These are phyloP conservation scores for Hsuehochloa calcarea DNA, from an alignment of 176 grass and related monocot species.

Conservation along the genomic window DNA sequence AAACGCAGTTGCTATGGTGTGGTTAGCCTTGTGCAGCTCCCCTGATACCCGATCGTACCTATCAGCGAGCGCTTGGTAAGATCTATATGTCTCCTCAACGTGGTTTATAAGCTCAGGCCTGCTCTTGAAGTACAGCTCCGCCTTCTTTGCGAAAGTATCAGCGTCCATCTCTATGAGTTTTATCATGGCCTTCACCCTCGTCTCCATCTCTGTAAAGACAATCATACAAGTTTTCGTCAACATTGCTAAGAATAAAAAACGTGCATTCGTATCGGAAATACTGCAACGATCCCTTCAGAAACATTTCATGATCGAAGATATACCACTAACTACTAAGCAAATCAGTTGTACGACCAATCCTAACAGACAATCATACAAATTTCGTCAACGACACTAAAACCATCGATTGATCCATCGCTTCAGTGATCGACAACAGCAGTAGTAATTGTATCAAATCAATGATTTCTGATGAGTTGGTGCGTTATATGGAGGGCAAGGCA, in stretches of 20 bases:
- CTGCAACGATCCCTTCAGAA: background rate
- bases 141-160: slow-evolving; percentile 65
- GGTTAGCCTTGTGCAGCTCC: slow-evolving; percentile 97
- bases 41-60: slow-evolving; percentile 44
- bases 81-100: slow-evolving; percentile 70
- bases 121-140: slow-evolving; percentile 71
- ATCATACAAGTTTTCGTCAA: background rate
- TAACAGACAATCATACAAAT: background rate
- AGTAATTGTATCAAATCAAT: background rate
- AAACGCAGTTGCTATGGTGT: slow-evolving; percentile 78
- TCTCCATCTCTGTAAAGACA: slow-evolving; percentile 62
- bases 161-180: slow-evolving; percentile 75
- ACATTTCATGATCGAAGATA: slow-evolving; percentile 7
- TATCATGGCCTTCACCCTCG: slow-evolving; percentile 64
- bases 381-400: background rate
- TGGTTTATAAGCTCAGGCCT: slow-evolving; percentile 55
- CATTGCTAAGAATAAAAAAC: background rate
- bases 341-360: background rate
- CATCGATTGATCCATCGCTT: background rate
- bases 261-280: background rate
- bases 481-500: background rate
- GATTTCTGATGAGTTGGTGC: background rate
- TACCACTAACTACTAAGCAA: background rate
- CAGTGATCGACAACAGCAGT: background rate
- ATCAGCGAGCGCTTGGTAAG: slow-evolving; percentile 60